These are phyloP conservation scores for Oidium heveae DNA, from an alignment of 2,329 filamentous ascomycete species.

Conservation along the genomic window DNA sequence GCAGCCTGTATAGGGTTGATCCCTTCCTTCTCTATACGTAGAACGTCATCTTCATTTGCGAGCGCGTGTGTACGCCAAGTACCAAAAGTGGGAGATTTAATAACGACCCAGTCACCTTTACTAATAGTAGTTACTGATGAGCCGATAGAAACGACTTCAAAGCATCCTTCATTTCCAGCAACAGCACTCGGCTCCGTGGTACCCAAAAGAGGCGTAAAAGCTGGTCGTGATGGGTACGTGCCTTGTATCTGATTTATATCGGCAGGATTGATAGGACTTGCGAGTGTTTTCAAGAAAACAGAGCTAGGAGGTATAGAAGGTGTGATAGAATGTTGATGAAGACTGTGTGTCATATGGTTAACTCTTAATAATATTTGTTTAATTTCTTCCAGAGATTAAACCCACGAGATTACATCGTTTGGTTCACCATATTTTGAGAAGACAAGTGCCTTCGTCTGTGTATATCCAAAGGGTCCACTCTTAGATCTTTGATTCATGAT, in stretches of 20 bases:
- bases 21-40: slow-evolving; percentile 45
- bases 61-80: slow-evolving; percentile 89
- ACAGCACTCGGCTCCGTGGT: slow-evolving; percentile 54
- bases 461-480: slow-evolving; percentile 47
- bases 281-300: slow-evolving; percentile 66
- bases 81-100: slow-evolving; percentile 58
- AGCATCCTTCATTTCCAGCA: slow-evolving; percentile 78
- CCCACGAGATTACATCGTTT: slow-evolving; percentile 37
- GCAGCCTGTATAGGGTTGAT: slow-evolving; percentile 56
- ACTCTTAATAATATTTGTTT: not conserved
- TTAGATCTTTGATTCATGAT: slow-evolving; percentile 16
- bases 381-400: not conserved
- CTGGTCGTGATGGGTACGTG: slow-evolving; percentile 69
- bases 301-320: slow-evolving; percentile 39
- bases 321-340: slow-evolving; percentile 1
- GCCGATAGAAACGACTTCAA: slow-evolving; percentile 57
- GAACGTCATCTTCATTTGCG: slow-evolving; percentile 30
- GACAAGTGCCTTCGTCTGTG: slow-evolving; percentile 59
- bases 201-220: slow-evolving; percentile 50
- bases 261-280: slow-evolving; percentile 82
- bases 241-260: slow-evolving; percentile 97
- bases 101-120: slow-evolving; percentile 85
- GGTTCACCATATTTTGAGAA: slow-evolving; percentile 56
- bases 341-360: not conserved
- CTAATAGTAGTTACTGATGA: slow-evolving; percentile 23